Conservation (phyloP, 2,329 filamentous ascomycete species). For the Aureobasidium lini region DNA sequence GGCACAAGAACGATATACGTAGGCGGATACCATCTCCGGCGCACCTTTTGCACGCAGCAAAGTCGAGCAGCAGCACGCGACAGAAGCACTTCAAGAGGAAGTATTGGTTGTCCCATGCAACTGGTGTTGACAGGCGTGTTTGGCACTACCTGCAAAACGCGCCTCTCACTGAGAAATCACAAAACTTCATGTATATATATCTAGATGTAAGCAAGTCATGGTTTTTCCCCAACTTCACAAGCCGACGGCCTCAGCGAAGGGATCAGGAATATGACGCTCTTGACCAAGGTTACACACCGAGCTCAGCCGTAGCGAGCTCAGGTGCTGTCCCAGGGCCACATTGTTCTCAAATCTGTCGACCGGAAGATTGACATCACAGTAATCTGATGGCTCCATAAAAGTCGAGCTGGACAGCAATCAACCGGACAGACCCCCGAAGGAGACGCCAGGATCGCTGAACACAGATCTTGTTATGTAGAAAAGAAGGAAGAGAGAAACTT, state of each 20-base stretch:
- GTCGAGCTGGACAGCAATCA: constrained; percentile 82
- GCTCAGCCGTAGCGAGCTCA: constrained; percentile 65
- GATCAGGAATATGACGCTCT: constrained; percentile 82
- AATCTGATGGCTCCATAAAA: constrained; percentile 67
- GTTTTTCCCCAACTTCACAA: constrained; percentile 84
- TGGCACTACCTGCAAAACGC: background rate
- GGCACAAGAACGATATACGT: background rate
- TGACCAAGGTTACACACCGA: constrained; percentile 47
- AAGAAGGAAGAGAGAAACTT: constrained; percentile 26
- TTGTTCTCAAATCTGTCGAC: constrained; percentile 94
- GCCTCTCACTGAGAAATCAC: no score
- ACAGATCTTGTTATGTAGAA: constrained; percentile 65
- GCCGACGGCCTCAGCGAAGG: constrained; percentile 85
- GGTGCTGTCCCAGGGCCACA: constrained; percentile 43
- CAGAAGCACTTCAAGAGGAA: background rate
- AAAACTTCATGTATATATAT: no score
- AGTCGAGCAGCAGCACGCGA: background rate
- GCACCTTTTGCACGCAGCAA: background rate
- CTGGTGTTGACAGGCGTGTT: constrained; percentile 2
- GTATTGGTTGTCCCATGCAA: background rate
- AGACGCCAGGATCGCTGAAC: constrained; percentile 66
- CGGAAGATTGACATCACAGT: constrained; percentile 77
- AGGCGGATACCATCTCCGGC: background rate
- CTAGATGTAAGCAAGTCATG: constrained; percentile 51
- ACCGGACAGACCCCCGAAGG: constrained; percentile 54